These are phyloP conservation scores for Stentor coeruleus DNA, from an alignment of 73 alveolate genomes.

Conservation along the genomic window DNA sequence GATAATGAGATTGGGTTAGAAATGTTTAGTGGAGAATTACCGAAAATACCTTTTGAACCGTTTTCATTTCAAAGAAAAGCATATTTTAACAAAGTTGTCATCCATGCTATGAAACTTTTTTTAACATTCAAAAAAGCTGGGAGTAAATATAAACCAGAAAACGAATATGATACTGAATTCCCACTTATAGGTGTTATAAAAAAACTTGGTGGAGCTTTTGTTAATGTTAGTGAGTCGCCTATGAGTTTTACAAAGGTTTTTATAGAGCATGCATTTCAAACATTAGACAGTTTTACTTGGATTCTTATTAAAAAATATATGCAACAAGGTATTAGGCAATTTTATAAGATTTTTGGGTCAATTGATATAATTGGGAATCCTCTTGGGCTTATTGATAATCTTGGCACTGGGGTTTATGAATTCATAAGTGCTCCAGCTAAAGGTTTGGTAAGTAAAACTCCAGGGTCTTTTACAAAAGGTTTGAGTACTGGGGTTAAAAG, in stretches of 20 bases:
- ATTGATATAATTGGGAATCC: constrained; percentile 80
- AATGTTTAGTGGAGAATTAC: not conserved
- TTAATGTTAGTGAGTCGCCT: constrained; percentile 21
- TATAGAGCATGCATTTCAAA: not conserved
- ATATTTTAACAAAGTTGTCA: constrained; percentile 1
- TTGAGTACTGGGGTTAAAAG: constrained; percentile 84
- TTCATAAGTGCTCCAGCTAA: constrained; percentile 64
- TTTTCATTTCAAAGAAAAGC: not conserved
- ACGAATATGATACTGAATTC: not conserved
- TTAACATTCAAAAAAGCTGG: not conserved
- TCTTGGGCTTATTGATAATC: constrained; percentile 59
- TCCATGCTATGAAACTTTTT: not conserved
- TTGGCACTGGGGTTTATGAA: constrained; percentile 75
- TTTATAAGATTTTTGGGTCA: constrained; percentile 73
- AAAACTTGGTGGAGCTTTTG: not conserved
- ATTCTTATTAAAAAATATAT: constrained; percentile 42
- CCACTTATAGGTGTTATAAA: not conserved
- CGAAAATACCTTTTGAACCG: not conserved
- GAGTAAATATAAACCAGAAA: not conserved
- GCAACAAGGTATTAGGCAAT: constrained; percentile 65
- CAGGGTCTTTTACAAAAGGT: constrained; percentile 80
- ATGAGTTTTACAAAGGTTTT: not conserved
- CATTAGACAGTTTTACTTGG: not conserved
- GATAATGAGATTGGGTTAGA: not conserved
- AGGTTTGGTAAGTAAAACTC: constrained; percentile 70